phyloP scores from a whole-genome alignment of 768 basidiomycete genomes.

The Melanogaster broomeanus region DNA sequence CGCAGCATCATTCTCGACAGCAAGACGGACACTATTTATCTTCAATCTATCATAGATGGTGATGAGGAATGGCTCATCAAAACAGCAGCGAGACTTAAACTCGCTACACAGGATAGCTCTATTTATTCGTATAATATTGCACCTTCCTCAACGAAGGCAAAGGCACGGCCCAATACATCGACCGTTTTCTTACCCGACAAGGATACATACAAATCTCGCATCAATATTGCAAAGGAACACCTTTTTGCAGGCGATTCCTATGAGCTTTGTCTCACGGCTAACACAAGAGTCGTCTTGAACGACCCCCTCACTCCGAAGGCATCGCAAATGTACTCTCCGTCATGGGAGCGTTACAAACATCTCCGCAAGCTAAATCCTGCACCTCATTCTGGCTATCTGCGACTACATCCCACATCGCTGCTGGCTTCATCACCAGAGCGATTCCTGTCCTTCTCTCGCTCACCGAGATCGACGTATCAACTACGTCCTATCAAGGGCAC shows the following conservation, averaged over 20 bases:
- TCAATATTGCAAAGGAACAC: constrained; percentile 68
- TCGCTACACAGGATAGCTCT: constrained; percentile 11
- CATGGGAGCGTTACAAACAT: constrained; percentile 74
- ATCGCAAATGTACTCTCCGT: constrained; percentile 29
- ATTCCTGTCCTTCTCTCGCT: constrained; percentile 79
- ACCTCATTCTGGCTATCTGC: constrained; percentile 82
- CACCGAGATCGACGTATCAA: constrained; percentile 67
- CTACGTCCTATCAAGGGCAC: constrained; percentile 96
- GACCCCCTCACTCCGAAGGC: constrained; percentile 21
- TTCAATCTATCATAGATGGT: constrained; percentile 63
- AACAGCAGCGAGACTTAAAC: constrained; percentile 30
- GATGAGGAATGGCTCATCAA: constrained; percentile 64
- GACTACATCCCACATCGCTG: constrained; percentile 73
- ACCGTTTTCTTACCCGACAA: constrained; percentile 57
- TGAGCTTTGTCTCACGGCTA: constrained; percentile 88
- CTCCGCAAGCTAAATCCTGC: constrained; percentile 83
- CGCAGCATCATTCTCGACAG: constrained; percentile 73
- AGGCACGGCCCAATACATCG: constrained; percentile 23
- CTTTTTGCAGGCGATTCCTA: constrained; percentile 88
- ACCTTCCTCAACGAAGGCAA: constrained; percentile 29
- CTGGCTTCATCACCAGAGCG: constrained; percentile 91
- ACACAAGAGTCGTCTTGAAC: constrained; percentile 57
- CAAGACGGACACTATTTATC: constrained; percentile 46
- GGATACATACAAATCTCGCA: constrained; percentile 63
- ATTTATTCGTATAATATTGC: constrained; percentile 10